A percentile compares a stretch with the other conserved stretches of the same genome.
phyloP scores from a whole-genome alignment of 352 stramenopile genomes.

The Phytophthora boehmeriae region DNA sequence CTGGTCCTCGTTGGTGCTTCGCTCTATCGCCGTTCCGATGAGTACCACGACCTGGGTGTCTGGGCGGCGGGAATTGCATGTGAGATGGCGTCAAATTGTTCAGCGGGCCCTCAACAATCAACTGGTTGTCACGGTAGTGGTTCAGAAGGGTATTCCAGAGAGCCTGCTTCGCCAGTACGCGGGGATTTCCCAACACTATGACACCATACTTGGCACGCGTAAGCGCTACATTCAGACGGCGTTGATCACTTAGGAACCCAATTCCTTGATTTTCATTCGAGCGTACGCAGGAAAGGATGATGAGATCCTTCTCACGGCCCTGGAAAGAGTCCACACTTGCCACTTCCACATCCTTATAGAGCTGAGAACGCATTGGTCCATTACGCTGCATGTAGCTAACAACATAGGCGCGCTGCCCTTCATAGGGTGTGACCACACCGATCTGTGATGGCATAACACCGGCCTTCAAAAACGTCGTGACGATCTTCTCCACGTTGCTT shows the following conservation, averaged over 20 bases:
- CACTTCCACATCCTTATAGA: conserved; percentile 99
- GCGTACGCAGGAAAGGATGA: conserved; percentile 97
- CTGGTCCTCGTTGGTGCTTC: conserved; percentile 53
- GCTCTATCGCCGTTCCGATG: conserved; percentile 36
- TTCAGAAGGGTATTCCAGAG: conserved; percentile 97
- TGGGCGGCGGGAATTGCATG: conserved; percentile 95
- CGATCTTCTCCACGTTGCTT: conserved; percentile 98
- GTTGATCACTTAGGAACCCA: conserved; percentile 98
- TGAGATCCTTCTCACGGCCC: conserved; percentile 99
- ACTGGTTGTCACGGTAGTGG: conserved; percentile 96
- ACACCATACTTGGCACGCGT: conserved; percentile 98
- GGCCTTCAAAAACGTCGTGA: conserved; percentile 96
- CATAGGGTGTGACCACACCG: conserved; percentile 98
- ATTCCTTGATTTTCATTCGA: conserved; percentile 99
- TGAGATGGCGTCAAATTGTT: conserved; percentile 97
- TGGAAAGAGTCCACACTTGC: conserved; percentile 99
- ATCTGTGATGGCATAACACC: conserved; percentile 93
- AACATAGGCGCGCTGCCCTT: conserved; percentile 98
- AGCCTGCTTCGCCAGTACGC: conserved; percentile 96
- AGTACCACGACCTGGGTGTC: conserved; percentile 44
- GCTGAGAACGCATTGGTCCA: conserved; percentile 91
- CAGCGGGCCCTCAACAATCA: conserved; percentile 96
- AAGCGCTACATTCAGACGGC: conserved; percentile 99
- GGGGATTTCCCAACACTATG: conserved; percentile 98
- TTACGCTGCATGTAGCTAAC: conserved; percentile 97